These are phyloP conservation scores for Neurospora discreta DNA, from an alignment of 495 filamentous ascomycete species.

Conservation along the genomic window DNA sequence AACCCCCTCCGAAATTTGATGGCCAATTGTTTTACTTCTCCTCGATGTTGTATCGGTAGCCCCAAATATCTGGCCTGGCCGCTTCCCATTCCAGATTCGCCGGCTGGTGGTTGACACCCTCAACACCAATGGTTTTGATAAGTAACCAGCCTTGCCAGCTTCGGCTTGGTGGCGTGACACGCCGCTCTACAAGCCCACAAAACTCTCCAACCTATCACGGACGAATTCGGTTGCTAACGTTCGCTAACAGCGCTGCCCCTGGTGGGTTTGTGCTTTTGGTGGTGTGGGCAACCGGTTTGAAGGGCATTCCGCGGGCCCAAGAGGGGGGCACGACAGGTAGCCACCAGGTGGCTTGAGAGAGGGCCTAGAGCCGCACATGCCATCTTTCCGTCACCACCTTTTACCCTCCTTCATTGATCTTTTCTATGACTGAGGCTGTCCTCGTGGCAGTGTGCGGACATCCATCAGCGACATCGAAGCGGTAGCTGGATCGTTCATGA, in stretches of 20 bases:
- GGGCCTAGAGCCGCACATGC: not conserved
- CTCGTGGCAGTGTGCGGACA: not conserved
- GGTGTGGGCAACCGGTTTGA: not conserved
- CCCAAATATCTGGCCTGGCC: not conserved
- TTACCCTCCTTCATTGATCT: not conserved
- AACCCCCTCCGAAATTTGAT: not conserved
- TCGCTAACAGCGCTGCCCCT: not conserved
- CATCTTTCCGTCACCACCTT: not conserved
- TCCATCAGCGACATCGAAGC: not conserved
- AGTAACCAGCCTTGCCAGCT: not conserved
- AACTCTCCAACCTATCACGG: not conserved
- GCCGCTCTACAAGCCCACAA: not conserved
- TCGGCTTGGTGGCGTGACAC: not conserved
- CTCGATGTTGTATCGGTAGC: not conserved
- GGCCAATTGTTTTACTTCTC: not conserved
- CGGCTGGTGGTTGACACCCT: not conserved
- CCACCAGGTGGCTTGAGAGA: not conserved
- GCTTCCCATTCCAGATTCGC: not conserved
- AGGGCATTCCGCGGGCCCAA: not conserved
- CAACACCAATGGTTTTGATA: not conserved
- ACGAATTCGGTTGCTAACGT: not conserved
- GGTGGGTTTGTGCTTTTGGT: not conserved
- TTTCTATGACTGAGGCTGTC: not conserved
- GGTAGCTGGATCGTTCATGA: not conserved
- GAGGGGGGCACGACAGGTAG: not conserved